Conservation (phyloP, 768 basidiomycete species). For the Psilocybe cubensis region DNA sequence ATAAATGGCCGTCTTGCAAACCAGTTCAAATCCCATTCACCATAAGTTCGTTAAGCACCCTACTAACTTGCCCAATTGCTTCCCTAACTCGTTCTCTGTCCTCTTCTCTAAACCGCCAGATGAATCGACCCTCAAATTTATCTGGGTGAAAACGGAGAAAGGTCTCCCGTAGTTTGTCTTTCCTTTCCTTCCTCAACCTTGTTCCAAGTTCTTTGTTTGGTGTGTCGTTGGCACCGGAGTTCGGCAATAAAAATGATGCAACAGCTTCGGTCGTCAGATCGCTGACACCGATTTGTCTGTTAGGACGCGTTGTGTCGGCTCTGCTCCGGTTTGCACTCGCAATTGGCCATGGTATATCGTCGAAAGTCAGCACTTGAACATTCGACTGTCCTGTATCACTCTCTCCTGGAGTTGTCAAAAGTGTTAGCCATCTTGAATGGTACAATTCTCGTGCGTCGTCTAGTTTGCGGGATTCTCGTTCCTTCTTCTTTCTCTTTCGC, state of each 20-base stretch:
- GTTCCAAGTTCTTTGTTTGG: conserved; percentile 22
- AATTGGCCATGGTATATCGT: conserved; percentile 79
- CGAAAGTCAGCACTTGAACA: conserved; percentile 41
- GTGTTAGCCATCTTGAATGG: conserved; percentile 57
- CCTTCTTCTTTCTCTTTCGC: conserved; percentile 49
- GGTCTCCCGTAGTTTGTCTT: conserved; percentile 68
- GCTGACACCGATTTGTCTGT: conserved; percentile 35
- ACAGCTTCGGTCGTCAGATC: conserved; percentile 61
- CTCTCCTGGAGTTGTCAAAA: conserved; percentile 37
- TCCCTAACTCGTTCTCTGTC: conserved; percentile 59
- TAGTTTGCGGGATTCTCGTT: conserved; percentile 45
- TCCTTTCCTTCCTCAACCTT: conserved; percentile 46
- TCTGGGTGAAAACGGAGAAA: conserved; percentile 81
- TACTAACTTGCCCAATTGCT: conserved; percentile 64
- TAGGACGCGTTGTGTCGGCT: conserved; percentile 9
- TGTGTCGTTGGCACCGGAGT: conserved; percentile 1
- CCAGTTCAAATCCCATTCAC: conserved; percentile 26
- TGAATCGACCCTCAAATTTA: conserved; percentile 78
- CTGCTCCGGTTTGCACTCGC: conserved; percentile 31
- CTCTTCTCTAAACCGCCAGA: conserved; percentile 47
- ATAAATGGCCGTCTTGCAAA: neutral
- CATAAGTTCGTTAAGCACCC: conserved; percentile 63
- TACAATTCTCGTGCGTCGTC: conserved; percentile 56
- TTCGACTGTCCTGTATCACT: conserved; percentile 20
- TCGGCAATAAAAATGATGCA: conserved; percentile 56